These are phyloP conservation scores for Platanthera guangdongensis DNA, from an alignment of 106 monocot genomes.

Conservation along the genomic window DNA sequence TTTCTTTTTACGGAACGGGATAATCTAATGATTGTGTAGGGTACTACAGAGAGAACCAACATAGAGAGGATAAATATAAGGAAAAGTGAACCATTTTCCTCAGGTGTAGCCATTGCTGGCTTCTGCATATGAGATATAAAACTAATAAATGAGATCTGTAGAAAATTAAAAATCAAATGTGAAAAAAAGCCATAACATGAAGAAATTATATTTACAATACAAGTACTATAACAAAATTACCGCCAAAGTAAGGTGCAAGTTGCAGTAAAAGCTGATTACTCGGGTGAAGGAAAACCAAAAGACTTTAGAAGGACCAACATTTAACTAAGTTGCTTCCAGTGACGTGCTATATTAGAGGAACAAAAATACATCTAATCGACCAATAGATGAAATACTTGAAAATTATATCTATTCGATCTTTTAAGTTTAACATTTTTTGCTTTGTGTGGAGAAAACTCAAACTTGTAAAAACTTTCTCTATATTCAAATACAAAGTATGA, in stretches of 20 bases:
- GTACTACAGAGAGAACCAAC: conserved; percentile 76
- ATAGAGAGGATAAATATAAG: conserved; percentile 77
- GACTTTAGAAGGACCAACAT: background rate
- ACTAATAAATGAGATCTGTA: background rate
- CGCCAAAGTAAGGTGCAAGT: background rate
- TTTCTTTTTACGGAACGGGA: conserved; percentile 43
- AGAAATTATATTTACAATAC: background rate
- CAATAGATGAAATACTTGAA: background rate
- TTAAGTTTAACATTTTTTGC: too few species aligned
- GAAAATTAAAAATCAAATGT: too few species aligned
- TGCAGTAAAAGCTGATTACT: background rate
- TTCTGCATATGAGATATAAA: background rate
- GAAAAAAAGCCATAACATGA: background rate
- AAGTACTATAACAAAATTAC: background rate
- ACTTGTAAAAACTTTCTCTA: too few species aligned
- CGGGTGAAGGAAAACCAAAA: background rate
- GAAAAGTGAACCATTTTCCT: conserved; percentile 74
- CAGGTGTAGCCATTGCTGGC: conserved; percentile 50
- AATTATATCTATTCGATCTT: too few species aligned
- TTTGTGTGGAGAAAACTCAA: too few species aligned
- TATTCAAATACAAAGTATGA: too few species aligned
- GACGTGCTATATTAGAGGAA: background rate
- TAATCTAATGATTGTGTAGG: conserved; percentile 58
- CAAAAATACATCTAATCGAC: background rate
- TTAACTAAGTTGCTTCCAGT: background rate